Base-by-base conservation (phyloP, 345 rosid genomes). In the Brassica juncea region DNA sequence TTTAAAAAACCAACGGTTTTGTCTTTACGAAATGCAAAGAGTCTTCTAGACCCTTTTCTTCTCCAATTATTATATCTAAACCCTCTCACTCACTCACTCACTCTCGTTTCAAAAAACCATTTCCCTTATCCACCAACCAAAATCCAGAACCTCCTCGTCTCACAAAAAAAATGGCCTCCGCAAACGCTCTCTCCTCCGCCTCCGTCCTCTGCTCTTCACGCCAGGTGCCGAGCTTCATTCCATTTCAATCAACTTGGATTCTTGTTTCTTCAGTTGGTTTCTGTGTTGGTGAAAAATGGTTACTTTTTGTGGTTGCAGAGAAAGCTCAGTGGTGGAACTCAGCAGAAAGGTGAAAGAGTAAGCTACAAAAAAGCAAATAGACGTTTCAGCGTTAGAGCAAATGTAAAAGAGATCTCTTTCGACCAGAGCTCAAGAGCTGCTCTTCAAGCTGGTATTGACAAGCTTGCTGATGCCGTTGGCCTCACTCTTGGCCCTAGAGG, bases 401-500 rank as follows among this genome's bases (percentile, higher is more conserved):
- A 77, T 74, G 99, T 93, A 0, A 95, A 95, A 75, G 97, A 95
- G 3, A 93, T 95, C 47, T 92, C 93, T 9, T 95, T 95, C 72
- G 99, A 90, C 84, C 98, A 95, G 81, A 63, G 61, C 2, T 90
- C 99, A 3, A 88, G 97, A 84, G 71, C 89, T 7, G 90, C 97
- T 32, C 89, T 96, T 79, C 99, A 96, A 85, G 68, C 88, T 23
- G 98, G 99, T 64, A 92, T 93, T 52, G 99, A 96, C 76, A 96
- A 90, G 88, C 98, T 96, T 76, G 89, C 97, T 39, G 99, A 96
- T 78, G 88, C 86, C 39, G 99, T 96, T 32, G 98, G 85, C 42
- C 94, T 96, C 62, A 96, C 98, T 64, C 98, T 96, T 37, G 99
- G 99, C 19, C 99, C 99, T 6, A 87, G 98, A 86, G 99, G 98